Base-by-base conservation (phyloP, 192 early-diverging fungal genomes). In the Allomyces javanicus region DNA sequence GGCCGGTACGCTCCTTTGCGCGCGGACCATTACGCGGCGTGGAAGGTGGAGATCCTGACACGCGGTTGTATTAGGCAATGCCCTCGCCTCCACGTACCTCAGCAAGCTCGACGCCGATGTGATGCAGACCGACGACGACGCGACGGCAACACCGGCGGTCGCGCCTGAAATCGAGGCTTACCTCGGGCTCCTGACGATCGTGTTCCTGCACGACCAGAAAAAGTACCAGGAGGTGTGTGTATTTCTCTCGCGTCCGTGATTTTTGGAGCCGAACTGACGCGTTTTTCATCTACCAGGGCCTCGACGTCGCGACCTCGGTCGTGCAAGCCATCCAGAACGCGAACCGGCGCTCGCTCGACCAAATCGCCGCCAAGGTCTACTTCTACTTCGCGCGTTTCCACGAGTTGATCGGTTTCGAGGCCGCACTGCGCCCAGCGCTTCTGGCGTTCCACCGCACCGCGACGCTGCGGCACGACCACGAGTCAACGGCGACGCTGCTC, bases 381-480 rank as follows among this genome's bases (percentile, higher is more conserved):
- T 99, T 94, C 72, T 99, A 93, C 76, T 89, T 86, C 75, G 85
- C 90, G 44, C 85, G 94, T 27, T 92, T 93, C 73, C 91, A 89
- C 71, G 93, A 97, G 72, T 65, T 94, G 27, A 68, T 77, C 12
- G 80, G 78, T 64, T 75, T 76, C 63, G 69, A 93, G 25, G 78
- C 89, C 11, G 89, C 89, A 25, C 85, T 87, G 61, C 79, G 93
- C 61, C 81, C 89, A 67, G 72, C 77, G 5, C 80, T 96, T 62
- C 76, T 97, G 64, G 84, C 84, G 17, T 88, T 87, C 3, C 84
- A 94, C 62, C 86, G 95, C 44, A 94, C 94, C 5, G 93, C 94
- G 11, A 93, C 93, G 24, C 79, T 99, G 43, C 76, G 87, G 24
- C 86, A 85, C 58, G 94, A 96, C 77, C 86, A 90, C 71, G 96